Evolutionary conservation across 2,329 filamentous ascomycete species (phyloP), one percentile per base, ranked within the genome.

Genomic region (Aureobasidium namibiae): DNA sequence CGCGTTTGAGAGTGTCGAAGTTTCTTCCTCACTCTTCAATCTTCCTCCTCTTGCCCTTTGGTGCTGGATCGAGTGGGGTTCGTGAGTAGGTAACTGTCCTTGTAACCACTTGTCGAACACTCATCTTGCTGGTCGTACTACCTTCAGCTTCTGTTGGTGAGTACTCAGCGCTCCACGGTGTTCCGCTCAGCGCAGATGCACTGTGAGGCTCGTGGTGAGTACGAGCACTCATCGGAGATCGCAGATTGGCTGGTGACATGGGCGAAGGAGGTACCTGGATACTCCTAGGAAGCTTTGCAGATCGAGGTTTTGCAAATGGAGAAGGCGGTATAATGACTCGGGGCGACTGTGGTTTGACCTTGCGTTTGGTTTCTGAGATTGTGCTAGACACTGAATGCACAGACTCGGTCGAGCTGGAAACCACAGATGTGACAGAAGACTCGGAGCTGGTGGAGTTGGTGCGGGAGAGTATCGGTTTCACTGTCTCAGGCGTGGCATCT

Each of bases 21-120:
- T n/a, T 9, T 6, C 48, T 18, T 26, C 2, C 16, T 60, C 41
- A 60, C 31, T 61, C 60, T 23, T 61, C 80, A 61, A 84, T 74
- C 78, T 90, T 95, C 76, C 92, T 87, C 76, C 91, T 85, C 82
- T 96, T 97, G 64, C 92, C 92, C 73, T 92, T 92, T 8, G 91
- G 92, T 38, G 92, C 90, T 24, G 92, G 89, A 65, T 91, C 89
- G 76, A 97, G 89, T 38, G 75, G 73, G 69, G 80, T 70, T 56
- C 78, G 75, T 67, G 89, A 95, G 74, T 95, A 96, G 41, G 90
- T 96, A 61, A 96, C 89, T 16, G 91, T 96, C 66, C 91, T 83
- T n/a, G 92, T 96, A 56, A 96, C 89, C 4, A 96, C 90, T 72
- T 96, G 91, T 58, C 90, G 81, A 61, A 96, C 90, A 69, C 81